Base-by-base conservation (phyloP, 805 yeast genomes). In the Nakazawaea ishiwadae region DNA sequence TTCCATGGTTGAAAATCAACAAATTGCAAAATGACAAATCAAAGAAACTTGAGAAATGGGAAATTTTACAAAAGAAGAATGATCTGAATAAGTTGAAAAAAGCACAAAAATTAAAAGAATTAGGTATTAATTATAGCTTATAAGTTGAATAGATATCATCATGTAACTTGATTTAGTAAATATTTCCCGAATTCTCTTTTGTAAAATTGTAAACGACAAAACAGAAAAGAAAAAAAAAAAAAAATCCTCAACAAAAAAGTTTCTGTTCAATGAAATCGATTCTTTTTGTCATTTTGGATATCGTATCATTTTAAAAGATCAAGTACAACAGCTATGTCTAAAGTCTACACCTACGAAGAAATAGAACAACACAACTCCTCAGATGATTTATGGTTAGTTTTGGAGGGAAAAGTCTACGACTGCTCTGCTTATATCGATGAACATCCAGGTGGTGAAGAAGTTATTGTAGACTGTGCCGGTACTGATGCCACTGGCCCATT, bases 311-410 rank as follows among this genome's bases (percentile, higher is more conserved):
- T 8, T 23, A 7, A 23, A 23, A 32, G 5, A 29, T 30, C 26
- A 5, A 14, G 29, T 12, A 11, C 19, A 24, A 24, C 31, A 11
- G 26, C 7, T 7, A 71, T 71, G 77, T 62, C 74, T 42, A 75
- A 73, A 55, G 64, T 68, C 29, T 79, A 59, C 66, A 77, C 83
- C 28, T 72, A 69, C 50, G 84, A 79, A 45, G 86, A 89, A 59
- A 78, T 89, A 40, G 72, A 80, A 24, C 57, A 70, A 51, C 97
- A 90, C 71, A 79, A 76, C 59, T 68, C 77, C n/a, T 75, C 80
- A 31, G 84, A 81, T 14, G 88, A 85, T 52, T 64, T 87, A 32
- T 91, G 96, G 96, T 78, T 91, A 70, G 73, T 87, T 42, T 71
- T 87, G 46, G 81, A 87, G 52, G 87, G 83, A 44, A 80, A 81